Conservation (phyloP, 2,329 filamentous ascomycete genomes). For the Xylariaceae sp. region DNA sequence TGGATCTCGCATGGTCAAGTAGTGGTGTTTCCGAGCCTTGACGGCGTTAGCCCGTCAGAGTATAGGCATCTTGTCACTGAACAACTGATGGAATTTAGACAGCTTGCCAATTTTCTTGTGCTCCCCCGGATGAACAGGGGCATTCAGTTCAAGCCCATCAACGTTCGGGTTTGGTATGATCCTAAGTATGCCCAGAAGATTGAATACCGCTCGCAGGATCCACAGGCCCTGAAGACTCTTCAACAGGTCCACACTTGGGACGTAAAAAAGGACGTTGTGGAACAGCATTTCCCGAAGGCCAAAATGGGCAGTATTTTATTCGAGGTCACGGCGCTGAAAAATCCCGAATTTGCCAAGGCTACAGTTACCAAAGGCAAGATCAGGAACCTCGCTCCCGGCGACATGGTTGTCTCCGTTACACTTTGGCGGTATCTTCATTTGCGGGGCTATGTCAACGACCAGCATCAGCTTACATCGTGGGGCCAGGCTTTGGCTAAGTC, state of each 20-base stretch:
- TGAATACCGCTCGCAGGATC: slow-evolving; percentile 49
- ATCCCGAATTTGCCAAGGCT: slow-evolving; percentile 62
- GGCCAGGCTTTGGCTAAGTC: slow-evolving; percentile 72
- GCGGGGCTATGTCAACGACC: slow-evolving; percentile 73
- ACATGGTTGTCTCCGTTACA: slow-evolving; percentile 66
- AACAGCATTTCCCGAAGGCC: slow-evolving; percentile 42
- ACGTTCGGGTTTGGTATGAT: slow-evolving; percentile 80
- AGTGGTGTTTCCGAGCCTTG: slow-evolving; percentile 74
- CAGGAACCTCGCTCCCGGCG: slow-evolving; percentile 57
- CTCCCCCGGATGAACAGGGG: slow-evolving; percentile 76
- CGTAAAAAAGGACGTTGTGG: slow-evolving; percentile 56
- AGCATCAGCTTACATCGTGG: slow-evolving; percentile 78
- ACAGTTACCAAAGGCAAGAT: slow-evolving; percentile 57
- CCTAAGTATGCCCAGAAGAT: slow-evolving; percentile 62
- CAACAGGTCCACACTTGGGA: slow-evolving; percentile 60
- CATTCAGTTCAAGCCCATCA: slow-evolving; percentile 73
- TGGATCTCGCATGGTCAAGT: slow-evolving; percentile 78
- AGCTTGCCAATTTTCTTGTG: slow-evolving; percentile 71
- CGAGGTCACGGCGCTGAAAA: slow-evolving; percentile 62
- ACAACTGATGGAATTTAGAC: slow-evolving; percentile 68
- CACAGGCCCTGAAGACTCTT: slow-evolving; percentile 40
- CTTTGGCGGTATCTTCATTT: slow-evolving; percentile 88
- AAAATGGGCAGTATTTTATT: slow-evolving; percentile 47
- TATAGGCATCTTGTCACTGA: slow-evolving; percentile 75
- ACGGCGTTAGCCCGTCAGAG: slow-evolving; percentile 71